phyloP scores from a whole-genome alignment of 192 early-diverging fungal genomes.

The Backusella morwellensis region DNA sequence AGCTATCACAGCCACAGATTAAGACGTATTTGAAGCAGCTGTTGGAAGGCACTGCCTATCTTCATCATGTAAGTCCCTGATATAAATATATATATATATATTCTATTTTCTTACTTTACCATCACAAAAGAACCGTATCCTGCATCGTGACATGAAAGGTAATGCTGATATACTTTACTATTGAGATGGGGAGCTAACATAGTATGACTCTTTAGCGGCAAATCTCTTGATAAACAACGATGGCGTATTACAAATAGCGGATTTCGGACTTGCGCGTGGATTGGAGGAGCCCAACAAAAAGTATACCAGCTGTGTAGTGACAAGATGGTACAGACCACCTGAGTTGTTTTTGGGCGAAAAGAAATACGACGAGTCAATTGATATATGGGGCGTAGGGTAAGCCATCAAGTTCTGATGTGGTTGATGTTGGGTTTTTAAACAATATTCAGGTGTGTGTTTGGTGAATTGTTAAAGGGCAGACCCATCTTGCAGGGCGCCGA shows the following conservation, averaged over 20 bases:
- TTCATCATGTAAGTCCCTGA: constrained; percentile 60
- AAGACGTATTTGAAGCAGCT: constrained; percentile 92
- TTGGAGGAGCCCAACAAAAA: constrained; percentile 62
- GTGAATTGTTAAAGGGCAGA: constrained; percentile 83
- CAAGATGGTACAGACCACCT: constrained; percentile 97
- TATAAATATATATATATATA: neutral
- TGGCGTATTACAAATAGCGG: constrained; percentile 90
- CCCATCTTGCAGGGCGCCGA: constrained; percentile 83
- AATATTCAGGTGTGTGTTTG: constrained; percentile 83
- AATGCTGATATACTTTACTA: neutral
- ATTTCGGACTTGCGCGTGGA: constrained; percentile 93
- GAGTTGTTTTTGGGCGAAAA: constrained; percentile 88
- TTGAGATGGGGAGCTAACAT: neutral
- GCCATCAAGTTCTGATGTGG: neutral
- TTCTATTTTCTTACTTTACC: neutral
- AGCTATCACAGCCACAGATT: constrained; percentile 66
- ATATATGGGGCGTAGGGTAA: constrained; percentile 97
- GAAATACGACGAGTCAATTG: constrained; percentile 83
- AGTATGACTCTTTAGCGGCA: constrained; percentile 58
- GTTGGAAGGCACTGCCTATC: constrained; percentile 86
- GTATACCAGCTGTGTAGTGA: constrained; percentile 90
- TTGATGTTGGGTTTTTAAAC: neutral
- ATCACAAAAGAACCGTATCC: constrained; percentile 44
- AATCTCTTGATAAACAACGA: constrained; percentile 93
- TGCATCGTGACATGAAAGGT: constrained; percentile 69